Percentiles rank a stretch among this genome's conserved stretches.
These are phyloP conservation scores for Hanseniaspora lachancei DNA, from an alignment of 805 yeast genomes.

Conservation along the genomic window DNA sequence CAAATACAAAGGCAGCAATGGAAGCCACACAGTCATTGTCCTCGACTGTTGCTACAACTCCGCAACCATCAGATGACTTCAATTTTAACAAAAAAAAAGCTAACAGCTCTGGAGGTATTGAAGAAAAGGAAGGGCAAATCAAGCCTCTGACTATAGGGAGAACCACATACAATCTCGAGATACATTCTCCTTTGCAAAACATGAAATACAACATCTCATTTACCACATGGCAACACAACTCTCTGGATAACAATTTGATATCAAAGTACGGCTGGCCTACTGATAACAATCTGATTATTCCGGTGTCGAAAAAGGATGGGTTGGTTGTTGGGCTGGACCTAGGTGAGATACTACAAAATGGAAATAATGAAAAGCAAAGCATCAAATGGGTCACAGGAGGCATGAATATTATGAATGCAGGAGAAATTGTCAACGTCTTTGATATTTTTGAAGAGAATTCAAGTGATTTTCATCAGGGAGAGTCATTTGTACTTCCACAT, in stretches of 20 bases:
- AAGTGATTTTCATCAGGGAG: conserved; percentile 17
- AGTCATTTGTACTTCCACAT: conserved; percentile 51
- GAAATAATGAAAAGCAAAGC: conserved; percentile 5
- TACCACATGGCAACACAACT: conserved; percentile 85
- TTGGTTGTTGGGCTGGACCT: conserved; percentile 1
- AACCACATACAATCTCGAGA: conserved; percentile 57
- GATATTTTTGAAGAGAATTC: conserved; percentile 42
- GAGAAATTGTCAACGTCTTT: conserved; percentile 53
- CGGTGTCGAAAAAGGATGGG: conserved; percentile 7
- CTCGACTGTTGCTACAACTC: conserved; percentile 5
- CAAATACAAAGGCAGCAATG: conserved; percentile 8
- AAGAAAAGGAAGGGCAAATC: conserved; percentile 18
- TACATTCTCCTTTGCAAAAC: conserved; percentile 53
- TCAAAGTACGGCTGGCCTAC: conserved; percentile 41
- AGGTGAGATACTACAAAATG: not conserved
- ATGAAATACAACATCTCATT: conserved; percentile 76
- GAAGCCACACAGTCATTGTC: not conserved
- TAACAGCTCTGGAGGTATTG: conserved; percentile 15
- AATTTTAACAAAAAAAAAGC: not conserved
- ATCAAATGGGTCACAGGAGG: conserved; percentile 43
- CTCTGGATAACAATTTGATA: conserved; percentile 47
- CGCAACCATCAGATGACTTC: conserved; percentile 5
- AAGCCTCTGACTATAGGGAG: conserved; percentile 49
- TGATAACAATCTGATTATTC: conserved; percentile 34
- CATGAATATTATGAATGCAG: conserved; percentile 3